phyloP scores from a whole-genome alignment of 371 early-diverging fungal genomes.

The Pancytospora philotis region DNA sequence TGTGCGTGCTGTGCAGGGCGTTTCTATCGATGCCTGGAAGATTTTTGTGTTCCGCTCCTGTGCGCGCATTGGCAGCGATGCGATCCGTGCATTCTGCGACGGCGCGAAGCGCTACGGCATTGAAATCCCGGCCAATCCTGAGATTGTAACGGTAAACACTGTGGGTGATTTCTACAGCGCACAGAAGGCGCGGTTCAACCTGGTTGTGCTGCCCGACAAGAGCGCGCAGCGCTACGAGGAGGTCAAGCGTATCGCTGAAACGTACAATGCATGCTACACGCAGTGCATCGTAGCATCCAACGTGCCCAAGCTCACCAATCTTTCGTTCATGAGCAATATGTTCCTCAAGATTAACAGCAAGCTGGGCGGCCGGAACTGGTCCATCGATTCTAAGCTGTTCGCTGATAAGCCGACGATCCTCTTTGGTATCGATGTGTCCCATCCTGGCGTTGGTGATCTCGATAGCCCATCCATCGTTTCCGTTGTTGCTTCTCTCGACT shows the following conservation, averaged over 20 bases:
- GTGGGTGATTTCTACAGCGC: slow-evolving; percentile 11
- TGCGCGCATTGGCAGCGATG: not conserved
- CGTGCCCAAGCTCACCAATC: slow-evolving; percentile 62
- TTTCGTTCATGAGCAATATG: slow-evolving; percentile 67
- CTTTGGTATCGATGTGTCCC: slow-evolving; percentile 84
- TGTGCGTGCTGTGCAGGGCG: slow-evolving; percentile 25
- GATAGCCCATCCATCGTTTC: slow-evolving; percentile 73
- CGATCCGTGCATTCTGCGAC: not conserved
- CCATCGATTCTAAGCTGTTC: slow-evolving; percentile 52
- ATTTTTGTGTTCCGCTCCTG: slow-evolving; percentile 11
- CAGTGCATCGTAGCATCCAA: slow-evolving; percentile 78
- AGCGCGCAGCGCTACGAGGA: slow-evolving; percentile 65
- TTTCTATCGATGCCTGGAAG: slow-evolving; percentile 28
- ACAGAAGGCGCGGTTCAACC: slow-evolving; percentile 7
- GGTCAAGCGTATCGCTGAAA: slow-evolving; percentile 81
- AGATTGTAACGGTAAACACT: not conserved
- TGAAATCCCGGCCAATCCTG: not conserved
- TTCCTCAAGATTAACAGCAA: slow-evolving; percentile 76
- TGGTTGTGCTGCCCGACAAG: slow-evolving; percentile 40
- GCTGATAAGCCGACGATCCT: slow-evolving; percentile 66
- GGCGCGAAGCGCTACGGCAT: slow-evolving; percentile 21
- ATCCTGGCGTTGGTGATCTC: slow-evolving; percentile 51
- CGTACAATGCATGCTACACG: slow-evolving; percentile 69
- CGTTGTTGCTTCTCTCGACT: slow-evolving; percentile 73
- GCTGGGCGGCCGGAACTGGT: slow-evolving; percentile 67